Evolutionary conservation across 805 yeast genomes (phyloP), one percentile per base, ranked within the genome.

Genomic region (Teunomyces stri): DNA sequence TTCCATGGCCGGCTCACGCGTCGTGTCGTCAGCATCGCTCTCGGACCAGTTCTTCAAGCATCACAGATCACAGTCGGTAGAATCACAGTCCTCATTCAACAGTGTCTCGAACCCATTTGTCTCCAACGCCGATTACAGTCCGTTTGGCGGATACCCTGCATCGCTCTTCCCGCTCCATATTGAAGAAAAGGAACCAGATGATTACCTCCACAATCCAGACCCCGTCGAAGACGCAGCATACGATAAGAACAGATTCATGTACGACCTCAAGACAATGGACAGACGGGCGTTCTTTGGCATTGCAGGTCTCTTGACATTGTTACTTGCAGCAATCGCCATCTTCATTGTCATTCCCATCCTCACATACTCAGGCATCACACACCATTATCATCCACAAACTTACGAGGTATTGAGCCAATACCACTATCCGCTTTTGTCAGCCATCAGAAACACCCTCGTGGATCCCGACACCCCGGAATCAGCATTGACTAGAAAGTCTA

Each of bases 91-190:
- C 15, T 69, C 69, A 31, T 69, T 67, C 45, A 72, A 71, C 18
- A 72, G 76, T 3, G 56, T 66, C 3, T 56, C 74, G 15, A 64
- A 70, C 53, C 72, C 72, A 5, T 65, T 70, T 41, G 55, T 61
- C 13, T 83, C 76, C 58, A 78, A 83, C 18, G 58, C 67, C 18
- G 94, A 86, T 59, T 83, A 84, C 54, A 81, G 87, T 42, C 99
- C 98, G 2, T 92, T 92, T 69, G 99, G 98, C 44, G 98, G 98
- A 12, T 92, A 88, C 66, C 98, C 99, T 0, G 95, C 96, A 6
- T 76, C 90, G 13, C 83, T 89, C 4, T 92, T 92, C 70, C 99
- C 99, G 1, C 72, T 92, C 48, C 85, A 80, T 56, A 82, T 94
- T 53, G 97, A 92, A 50, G 98, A 92, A 57, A 89, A 89, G 67